Base-by-base conservation (phyloP, 305 asterid species). In the Solanum hybrid region DNA sequence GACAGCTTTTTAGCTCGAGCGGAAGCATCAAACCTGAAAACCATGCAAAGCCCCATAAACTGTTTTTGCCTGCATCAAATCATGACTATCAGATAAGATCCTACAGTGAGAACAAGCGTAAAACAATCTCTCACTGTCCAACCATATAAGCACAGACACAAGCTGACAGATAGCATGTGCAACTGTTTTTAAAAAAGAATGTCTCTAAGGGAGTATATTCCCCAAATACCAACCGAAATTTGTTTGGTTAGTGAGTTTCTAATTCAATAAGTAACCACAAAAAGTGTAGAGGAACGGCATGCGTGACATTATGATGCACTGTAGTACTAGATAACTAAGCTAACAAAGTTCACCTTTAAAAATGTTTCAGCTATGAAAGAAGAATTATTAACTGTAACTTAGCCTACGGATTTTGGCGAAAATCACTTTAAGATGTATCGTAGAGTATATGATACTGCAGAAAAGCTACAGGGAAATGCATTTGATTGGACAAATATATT, bases 1-100 rank as follows among this genome's bases (percentile, higher is more conserved):
- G 45, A 68, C 41, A 88, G 38, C 32, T 15, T 6, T 29, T 79
- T 38, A 77, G 51, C 86, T 65, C 32, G 45, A 80, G 79, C 36
- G n/a, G 90, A 78, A 90, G 83, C 39, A 82, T 29, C 91, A 79
- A 85, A 97, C 99, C 99, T 97, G 95, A 89, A 97, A 92, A 87
- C 95, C 99, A 90, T 97, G 99, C 89, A 97, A 90, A 87, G 98
- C 99, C 87, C 99, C 99, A 83, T 97, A 97, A 75, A 97, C 94
- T 79, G 99, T 96, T 80, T 91, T 92, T 89, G 99, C 99, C 99
- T 97, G 97, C 96, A 94, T 38, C 83, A 82, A 77, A 90, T n/a
- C 14, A 73, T 39, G 86, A 90, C 4, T 26, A 10, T 20, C 20
- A 33, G 37, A 61, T 39, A 29, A 80, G 77, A 26, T 36, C 27